phyloP scores from a whole-genome alignment of 2,329 filamentous ascomycete species.

The Metarhizium guizhouense region DNA sequence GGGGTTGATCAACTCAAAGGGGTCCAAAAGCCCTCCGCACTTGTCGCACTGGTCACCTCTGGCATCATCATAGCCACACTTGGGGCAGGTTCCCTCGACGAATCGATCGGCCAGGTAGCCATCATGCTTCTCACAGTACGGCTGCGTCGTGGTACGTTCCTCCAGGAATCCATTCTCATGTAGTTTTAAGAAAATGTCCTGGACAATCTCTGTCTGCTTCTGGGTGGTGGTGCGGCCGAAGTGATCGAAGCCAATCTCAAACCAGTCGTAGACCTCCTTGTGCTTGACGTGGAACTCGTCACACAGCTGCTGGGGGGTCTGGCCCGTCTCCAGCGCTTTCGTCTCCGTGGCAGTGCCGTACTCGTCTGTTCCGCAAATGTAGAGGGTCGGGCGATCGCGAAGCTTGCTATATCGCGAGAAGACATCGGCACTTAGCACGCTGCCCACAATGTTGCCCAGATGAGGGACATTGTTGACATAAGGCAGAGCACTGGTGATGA shows the following conservation, averaged over 20 bases:
- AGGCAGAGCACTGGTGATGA: slow-evolving; percentile 85
- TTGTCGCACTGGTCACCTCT: slow-evolving; percentile 68
- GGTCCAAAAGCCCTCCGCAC: slow-evolving; percentile 64
- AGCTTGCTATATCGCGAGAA: slow-evolving; percentile 76
- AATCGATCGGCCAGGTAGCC: slow-evolving; percentile 80
- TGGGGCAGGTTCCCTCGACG: slow-evolving; percentile 70
- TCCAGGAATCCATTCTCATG: slow-evolving; percentile 81
- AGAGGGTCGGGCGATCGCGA: slow-evolving; percentile 70
- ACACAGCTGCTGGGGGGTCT: slow-evolving; percentile 77
- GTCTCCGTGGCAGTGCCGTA: slow-evolving; percentile 96
- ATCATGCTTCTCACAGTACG: slow-evolving; percentile 74
- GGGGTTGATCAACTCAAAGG: slow-evolving; percentile 70
- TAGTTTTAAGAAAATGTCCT: slow-evolving; percentile 83
- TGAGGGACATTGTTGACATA: slow-evolving; percentile 73
- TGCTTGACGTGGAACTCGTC: slow-evolving; percentile 89
- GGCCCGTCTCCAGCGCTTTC: slow-evolving; percentile 81
- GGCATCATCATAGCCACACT: slow-evolving; percentile 63
- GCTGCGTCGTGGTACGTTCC: slow-evolving; percentile 79
- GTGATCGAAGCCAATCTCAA: slow-evolving; percentile 87
- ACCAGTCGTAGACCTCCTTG: slow-evolving; percentile 90
- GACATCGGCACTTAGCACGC: slow-evolving; percentile 81
- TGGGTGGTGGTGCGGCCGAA: slow-evolving; percentile 88
- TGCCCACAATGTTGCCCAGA: slow-evolving; percentile 81
- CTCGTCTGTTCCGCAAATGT: slow-evolving; percentile 76
- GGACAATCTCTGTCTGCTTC: slow-evolving; percentile 86